These are phyloP conservation scores for Primulina eburnea DNA, from an alignment of 257 asterid species.

Conservation along the genomic window DNA sequence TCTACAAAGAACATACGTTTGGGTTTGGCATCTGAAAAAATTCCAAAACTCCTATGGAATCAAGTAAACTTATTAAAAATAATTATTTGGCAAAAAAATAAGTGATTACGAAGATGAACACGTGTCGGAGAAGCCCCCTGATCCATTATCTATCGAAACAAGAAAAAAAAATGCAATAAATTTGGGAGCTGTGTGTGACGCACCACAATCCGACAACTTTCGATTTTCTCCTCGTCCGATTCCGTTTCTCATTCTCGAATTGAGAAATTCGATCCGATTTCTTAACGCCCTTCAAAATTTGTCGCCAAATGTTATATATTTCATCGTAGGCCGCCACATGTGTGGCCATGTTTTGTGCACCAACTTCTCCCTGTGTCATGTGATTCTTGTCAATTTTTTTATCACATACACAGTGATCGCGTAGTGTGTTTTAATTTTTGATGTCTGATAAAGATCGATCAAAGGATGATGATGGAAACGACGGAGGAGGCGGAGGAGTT, in stretches of 20 bases:
- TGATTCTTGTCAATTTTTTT: background rate
- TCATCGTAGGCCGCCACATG: background rate
- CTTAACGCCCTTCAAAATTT: background rate
- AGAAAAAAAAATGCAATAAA: no score
- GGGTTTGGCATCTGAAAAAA: background rate
- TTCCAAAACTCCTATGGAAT: background rate
- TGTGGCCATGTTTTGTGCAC: background rate
- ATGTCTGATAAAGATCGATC: constrained; percentile 57
- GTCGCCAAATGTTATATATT: no score
- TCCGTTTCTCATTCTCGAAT: background rate
- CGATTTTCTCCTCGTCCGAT: background rate
- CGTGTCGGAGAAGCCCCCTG: background rate
- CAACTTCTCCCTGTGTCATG: background rate
- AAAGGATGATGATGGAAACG: constrained; percentile 22
- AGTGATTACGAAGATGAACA: background rate
- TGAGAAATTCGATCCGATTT: background rate
- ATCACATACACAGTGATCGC: background rate
- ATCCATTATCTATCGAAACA: no score
- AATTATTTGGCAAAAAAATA: no score
- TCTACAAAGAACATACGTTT: no score
- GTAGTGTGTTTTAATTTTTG: constrained; percentile 7
- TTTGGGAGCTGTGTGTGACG: background rate
- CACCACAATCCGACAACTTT: background rate
- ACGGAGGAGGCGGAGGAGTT: background rate
- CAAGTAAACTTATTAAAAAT: no score